A percentile compares a stretch with the other conserved stretches of the same genome.
phyloP scores from a whole-genome alignment of 208 protist species.

The Balamuthia mandrillaris region DNA sequence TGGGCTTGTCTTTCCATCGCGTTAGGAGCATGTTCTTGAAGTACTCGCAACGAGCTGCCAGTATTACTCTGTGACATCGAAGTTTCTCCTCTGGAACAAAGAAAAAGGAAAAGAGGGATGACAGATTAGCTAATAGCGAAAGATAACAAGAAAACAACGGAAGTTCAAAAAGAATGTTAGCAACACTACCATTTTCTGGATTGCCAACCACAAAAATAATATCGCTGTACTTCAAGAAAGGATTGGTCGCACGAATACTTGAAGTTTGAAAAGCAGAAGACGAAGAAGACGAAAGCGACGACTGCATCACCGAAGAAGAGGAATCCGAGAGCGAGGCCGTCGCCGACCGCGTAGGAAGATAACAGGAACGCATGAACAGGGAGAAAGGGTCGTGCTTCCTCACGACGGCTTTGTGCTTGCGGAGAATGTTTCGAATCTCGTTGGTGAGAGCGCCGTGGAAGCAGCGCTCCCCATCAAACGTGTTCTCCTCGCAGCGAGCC shows the following conservation, averaged over 20 bases:
- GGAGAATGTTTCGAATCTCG: background rate
- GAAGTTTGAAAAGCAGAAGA: too few relatives aligned
- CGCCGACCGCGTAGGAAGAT: background rate
- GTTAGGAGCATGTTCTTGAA: background rate
- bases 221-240: too few relatives aligned
- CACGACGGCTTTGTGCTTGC: background rate
- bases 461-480: constrained; percentile 24
- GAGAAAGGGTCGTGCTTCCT: constrained; percentile 6
- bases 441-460: constrained; percentile 1
- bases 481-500: constrained; percentile 18
- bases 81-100: too few relatives aligned
- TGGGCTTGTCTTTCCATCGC: background rate
- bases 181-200: too few relatives aligned
- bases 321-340: too few relatives aligned
- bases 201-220: too few relatives aligned
- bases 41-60: background rate
- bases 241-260: background rate
- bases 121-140: too few relatives aligned
- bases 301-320: too few relatives aligned
- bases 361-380: background rate
- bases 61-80: background rate
- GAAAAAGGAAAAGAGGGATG: too few relatives aligned
- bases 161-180: too few relatives aligned
- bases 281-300: too few relatives aligned
- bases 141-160: too few relatives aligned